Conservation (phyloP, 2,329 filamentous ascomycete species). For the Metarhizium album region DNA sequence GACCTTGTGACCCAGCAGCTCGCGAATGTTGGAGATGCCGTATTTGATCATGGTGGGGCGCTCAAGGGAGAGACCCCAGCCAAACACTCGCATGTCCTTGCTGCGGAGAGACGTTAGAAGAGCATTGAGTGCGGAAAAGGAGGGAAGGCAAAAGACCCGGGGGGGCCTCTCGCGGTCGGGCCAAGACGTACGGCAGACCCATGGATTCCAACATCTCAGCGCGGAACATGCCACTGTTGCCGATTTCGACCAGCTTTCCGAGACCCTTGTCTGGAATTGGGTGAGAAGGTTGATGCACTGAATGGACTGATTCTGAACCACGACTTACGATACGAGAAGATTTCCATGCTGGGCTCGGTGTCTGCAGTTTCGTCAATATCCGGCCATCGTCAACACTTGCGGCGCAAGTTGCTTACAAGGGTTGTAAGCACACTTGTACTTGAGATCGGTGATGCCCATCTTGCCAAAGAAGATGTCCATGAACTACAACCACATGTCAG, state of each 20-base stretch:
- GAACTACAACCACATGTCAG: constrained; percentile 37
- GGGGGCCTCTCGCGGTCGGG: too few relatives aligned
- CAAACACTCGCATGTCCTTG: constrained; percentile 85
- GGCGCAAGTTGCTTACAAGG: constrained; percentile 8
- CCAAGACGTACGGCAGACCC: constrained; percentile 55
- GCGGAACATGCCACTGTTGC: constrained; percentile 97
- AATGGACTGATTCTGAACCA: neutral
- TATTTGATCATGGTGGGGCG: constrained; percentile 98
- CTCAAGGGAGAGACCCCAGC: constrained; percentile 86
- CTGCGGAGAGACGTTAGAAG: neutral
- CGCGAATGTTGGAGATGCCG: constrained; percentile 79
- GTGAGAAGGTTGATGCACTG: neutral
- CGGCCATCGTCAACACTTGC: neutral
- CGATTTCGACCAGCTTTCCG: constrained; percentile 90
- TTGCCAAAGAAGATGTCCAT: constrained; percentile 94
- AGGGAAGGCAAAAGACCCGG: too few relatives aligned
- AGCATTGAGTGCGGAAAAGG: neutral
- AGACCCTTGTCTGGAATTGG: constrained; percentile 54
- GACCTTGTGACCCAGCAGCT: constrained; percentile 89
- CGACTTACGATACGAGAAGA: constrained; percentile 66
- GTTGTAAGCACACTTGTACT: constrained; percentile 76
- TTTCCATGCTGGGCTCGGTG: constrained; percentile 95
- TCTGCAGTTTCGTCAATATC: constrained; percentile 63
- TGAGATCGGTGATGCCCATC: constrained; percentile 77
- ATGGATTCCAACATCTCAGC: constrained; percentile 95